phyloP scores from a whole-genome alignment of 73 alveolate genomes.

The Tetrahymena malaccensis region DNA sequence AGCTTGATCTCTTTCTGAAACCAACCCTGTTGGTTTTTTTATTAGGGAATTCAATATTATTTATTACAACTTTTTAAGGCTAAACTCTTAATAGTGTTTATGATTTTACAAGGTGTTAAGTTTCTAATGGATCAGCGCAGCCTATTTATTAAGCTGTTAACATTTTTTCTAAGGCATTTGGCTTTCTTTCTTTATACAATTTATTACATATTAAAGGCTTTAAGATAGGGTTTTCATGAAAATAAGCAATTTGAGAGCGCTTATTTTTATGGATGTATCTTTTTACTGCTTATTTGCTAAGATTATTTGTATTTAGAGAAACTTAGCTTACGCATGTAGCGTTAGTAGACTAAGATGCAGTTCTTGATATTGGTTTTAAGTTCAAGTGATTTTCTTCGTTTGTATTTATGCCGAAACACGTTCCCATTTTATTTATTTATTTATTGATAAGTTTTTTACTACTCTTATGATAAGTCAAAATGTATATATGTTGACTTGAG shows the following conservation, averaged over 20 bases:
- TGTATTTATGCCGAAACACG: not conserved
- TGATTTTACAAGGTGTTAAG: not conserved
- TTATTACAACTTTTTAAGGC: not conserved
- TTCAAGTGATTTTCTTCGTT: not conserved
- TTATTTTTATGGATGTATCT: not conserved
- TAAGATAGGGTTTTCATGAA: not conserved
- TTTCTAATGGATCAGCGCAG: not conserved
- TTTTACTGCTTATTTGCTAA: not conserved
- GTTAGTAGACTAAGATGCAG: not conserved
- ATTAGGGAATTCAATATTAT: not conserved
- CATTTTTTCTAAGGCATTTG: not conserved
- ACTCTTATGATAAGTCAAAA: too few relatives aligned
- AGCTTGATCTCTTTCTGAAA: not conserved
- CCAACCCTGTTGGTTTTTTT: not conserved
- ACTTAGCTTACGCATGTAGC: not conserved
- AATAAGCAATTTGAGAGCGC: not conserved
- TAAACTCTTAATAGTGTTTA: too few relatives aligned
- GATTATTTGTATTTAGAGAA: not conserved
- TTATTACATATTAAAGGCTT: not conserved
- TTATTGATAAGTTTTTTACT: too few relatives aligned
- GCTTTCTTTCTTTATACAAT: not conserved
- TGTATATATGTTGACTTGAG: too few relatives aligned
- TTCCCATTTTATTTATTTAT: not conserved
- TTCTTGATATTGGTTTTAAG: not conserved
- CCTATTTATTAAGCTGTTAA: not conserved